A percentile compares a stretch with the other conserved stretches of the same genome.
Conservation (phyloP, 768 basidiomycete genomes). For the Rhizopogon vulgaris region DNA sequence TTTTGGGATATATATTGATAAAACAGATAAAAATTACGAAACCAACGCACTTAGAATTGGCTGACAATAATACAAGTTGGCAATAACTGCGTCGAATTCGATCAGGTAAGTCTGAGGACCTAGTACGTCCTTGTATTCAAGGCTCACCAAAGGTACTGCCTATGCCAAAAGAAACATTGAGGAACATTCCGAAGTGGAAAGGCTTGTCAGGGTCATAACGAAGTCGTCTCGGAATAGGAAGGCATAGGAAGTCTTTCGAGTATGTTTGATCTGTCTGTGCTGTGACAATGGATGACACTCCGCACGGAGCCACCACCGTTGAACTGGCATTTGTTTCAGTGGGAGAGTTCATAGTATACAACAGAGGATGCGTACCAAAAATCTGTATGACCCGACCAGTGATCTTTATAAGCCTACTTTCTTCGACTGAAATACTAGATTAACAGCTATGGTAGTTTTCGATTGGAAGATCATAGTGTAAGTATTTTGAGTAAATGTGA, state of each 20-base stretch:
- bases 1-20: neutral
- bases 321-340: neutral
- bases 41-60: conserved; percentile 58
- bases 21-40: neutral
- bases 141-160: conserved; percentile 40
- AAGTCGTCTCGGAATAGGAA: conserved; percentile 38
- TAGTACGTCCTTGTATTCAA: neutral
- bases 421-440: neutral
- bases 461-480: neutral
- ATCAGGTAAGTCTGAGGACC: neutral
- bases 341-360: neutral
- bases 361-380: neutral
- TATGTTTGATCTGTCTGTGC: neutral
- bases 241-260: conserved; percentile 34
- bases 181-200: conserved; percentile 27
- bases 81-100: conserved; percentile 28
- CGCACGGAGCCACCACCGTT: no score
- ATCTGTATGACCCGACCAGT: neutral
- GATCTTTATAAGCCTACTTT: neutral
- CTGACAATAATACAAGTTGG: conserved; percentile 80
- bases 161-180: conserved; percentile 42
- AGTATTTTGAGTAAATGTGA: neutral
- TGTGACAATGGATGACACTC: neutral
- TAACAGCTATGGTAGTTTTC: neutral
- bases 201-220: conserved; percentile 36